These are phyloP conservation scores for Phyllosticta citrichinensis DNA, from an alignment of 2,329 filamentous ascomycete genomes.

Conservation along the genomic window DNA sequence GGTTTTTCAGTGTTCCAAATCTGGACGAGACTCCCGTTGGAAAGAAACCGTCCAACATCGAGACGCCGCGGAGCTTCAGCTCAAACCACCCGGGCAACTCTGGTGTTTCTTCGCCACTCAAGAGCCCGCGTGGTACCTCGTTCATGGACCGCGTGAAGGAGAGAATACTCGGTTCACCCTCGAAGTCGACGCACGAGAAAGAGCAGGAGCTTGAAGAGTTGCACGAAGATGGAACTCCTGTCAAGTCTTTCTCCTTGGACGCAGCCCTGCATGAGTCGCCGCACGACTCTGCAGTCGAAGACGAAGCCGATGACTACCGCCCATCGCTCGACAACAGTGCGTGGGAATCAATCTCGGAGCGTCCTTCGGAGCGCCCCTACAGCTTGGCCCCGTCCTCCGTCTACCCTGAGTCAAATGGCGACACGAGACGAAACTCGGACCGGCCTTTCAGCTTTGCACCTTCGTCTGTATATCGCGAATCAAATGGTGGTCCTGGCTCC, in stretches of 20 bases:
- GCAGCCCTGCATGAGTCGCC: neutral
- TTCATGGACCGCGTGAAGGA: conserved; percentile 1
- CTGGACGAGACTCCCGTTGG: neutral
- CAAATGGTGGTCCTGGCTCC: neutral
- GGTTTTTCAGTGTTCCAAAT: neutral
- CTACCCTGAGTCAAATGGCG: neutral
- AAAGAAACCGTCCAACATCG: neutral
- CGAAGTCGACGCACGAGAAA: neutral
- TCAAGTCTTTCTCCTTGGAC: neutral
- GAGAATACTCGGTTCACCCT: neutral
- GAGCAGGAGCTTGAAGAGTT: neutral
- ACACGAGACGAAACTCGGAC: neutral
- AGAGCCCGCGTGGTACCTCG: neutral
- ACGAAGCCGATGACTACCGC: neutral
- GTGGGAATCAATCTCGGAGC: neutral
- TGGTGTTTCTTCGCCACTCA: neutral
- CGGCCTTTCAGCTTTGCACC: neutral
- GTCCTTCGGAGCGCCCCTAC: neutral
- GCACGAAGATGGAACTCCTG: neutral
- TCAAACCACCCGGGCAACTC: neutral
- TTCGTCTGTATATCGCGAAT: neutral
- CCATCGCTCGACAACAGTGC: neutral
- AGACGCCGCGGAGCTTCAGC: neutral
- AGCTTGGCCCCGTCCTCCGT: neutral
- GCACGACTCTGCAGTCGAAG: neutral